A percentile compares a stretch with the other conserved stretches of the same genome.
Evolutionary conservation across 202 grass and related monocot genomes (phyloP).

Genomic region (Schoenoplectus tabernaemontani): DNA sequence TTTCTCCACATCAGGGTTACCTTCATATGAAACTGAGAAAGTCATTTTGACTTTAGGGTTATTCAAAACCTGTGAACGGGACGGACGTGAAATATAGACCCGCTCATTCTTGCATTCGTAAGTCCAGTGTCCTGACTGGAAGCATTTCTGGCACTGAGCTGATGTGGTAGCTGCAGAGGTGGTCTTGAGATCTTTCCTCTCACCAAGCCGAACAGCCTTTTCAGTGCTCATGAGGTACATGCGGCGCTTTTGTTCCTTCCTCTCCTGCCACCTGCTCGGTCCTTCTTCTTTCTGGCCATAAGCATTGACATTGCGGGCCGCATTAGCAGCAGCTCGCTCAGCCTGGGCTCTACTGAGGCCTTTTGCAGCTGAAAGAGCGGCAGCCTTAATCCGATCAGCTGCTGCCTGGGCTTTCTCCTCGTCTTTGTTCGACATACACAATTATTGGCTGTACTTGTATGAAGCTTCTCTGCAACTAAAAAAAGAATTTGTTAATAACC

Average conservation of each 20-base stretch:
- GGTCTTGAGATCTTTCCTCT: constrained; percentile 52
- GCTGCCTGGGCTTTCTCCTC: constrained; percentile 45
- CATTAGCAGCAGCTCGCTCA: constrained; percentile 50
- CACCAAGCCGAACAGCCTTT: constrained; percentile 52
- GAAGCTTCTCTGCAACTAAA: not conserved
- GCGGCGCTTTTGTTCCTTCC: constrained; percentile 74
- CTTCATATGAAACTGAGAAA: constrained; percentile 31
- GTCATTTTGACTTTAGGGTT: constrained; percentile 57
- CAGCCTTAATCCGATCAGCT: constrained; percentile 49
- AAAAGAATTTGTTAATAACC: not conserved
- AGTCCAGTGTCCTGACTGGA: constrained; percentile 70
- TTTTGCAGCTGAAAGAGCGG: constrained; percentile 49
- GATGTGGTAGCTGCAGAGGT: constrained; percentile 16
- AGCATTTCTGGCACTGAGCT: constrained; percentile 71
- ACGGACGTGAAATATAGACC: constrained; percentile 57
- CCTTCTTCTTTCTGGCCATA: constrained; percentile 89
- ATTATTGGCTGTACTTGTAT: not conserved
- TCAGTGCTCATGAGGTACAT: constrained; percentile 90
- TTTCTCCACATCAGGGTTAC: constrained; percentile 57
- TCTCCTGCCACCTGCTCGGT: constrained; percentile 72
- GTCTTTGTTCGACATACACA: constrained; percentile 36
- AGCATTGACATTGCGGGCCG: constrained; percentile 66
- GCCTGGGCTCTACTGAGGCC: constrained; percentile 77
- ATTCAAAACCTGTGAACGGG: constrained; percentile 54
- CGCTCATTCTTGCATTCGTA: constrained; percentile 76